These are phyloP conservation scores for Myrmaecium sp. DNA, from an alignment of 2,329 filamentous ascomycete genomes.

Conservation along the genomic window DNA sequence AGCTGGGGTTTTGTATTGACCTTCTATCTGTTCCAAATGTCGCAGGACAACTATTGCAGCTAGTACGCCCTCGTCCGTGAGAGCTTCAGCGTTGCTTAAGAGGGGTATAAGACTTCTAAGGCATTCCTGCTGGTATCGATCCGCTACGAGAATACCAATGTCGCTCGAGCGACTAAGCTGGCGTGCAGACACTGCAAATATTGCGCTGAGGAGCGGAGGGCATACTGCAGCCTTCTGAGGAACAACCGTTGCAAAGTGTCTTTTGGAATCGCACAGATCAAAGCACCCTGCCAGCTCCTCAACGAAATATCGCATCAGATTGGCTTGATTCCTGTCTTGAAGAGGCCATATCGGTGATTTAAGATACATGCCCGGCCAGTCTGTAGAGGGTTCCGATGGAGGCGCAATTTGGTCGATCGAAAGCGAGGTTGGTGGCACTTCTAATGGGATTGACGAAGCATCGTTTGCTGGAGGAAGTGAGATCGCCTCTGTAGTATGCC, in stretches of 20 bases:
- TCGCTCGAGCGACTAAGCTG: slow-evolving; percentile 23
- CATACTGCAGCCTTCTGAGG: slow-evolving; percentile 35
- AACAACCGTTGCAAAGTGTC: slow-evolving; percentile 37
- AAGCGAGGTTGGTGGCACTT: too few species aligned
- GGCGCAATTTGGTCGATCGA: too few species aligned
- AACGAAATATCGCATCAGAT: slow-evolving; percentile 15
- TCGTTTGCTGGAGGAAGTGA: too few species aligned
- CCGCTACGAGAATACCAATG: slow-evolving; percentile 24
- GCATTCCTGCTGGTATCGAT: slow-evolving; percentile 25
- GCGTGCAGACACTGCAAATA: slow-evolving; percentile 24
- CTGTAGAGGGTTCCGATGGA: slow-evolving; percentile 6
- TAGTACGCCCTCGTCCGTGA: slow-evolving; percentile 23
- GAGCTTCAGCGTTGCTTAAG: slow-evolving; percentile 20
- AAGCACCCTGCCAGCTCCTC: slow-evolving; percentile 14
- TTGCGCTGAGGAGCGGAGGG: slow-evolving; percentile 28
- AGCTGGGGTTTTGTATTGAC: slow-evolving; percentile 5
- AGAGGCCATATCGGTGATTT: slow-evolving; percentile 14
- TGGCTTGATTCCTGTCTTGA: slow-evolving; percentile 12
- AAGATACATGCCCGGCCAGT: slow-evolving; percentile 11
- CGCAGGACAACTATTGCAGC: slow-evolving; percentile 25
- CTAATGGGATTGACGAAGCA: too few species aligned
- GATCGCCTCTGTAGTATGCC: too few species aligned
- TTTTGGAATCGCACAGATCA: slow-evolving; percentile 15
- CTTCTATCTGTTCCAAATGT: slow-evolving; percentile 26
- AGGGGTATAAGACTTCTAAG: slow-evolving; percentile 25